A percentile compares a stretch with the other conserved stretches of the same genome.
Evolutionary conservation across 2,329 filamentous ascomycete species (phyloP).

Genomic region (Botryotinia convoluta): DNA sequence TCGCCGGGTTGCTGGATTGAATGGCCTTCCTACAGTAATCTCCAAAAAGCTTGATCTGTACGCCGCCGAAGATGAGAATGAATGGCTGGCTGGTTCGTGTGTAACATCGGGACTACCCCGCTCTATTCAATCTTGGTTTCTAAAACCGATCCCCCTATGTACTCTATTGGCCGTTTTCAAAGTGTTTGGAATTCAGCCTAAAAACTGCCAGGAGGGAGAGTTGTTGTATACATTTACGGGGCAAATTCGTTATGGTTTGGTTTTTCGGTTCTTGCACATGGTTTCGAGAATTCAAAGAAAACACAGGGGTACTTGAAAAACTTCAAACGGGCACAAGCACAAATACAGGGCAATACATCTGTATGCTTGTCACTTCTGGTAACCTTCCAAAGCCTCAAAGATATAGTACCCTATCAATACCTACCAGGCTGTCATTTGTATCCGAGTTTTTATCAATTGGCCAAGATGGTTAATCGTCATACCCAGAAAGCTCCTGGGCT

Average conservation of each 20-base stretch:
- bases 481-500: constrained; percentile 1
- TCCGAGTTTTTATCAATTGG: not conserved
- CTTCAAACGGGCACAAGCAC: not conserved
- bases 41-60: constrained; percentile 16
- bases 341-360: not conserved
- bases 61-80: constrained; percentile 9
- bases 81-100: constrained; percentile 8
- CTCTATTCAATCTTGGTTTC: not conserved
- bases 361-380: constrained; percentile 3
- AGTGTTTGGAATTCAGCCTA: not conserved
- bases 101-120: constrained; percentile 11
- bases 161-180: not conserved
- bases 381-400: not conserved
- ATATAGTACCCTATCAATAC: not conserved
- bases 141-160: not conserved
- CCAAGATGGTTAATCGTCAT: not conserved
- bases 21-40: constrained; percentile 10
- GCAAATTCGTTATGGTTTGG: not conserved
- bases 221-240: not conserved
- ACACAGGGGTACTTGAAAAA: not conserved
- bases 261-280: not conserved
- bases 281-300: not conserved
- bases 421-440: not conserved
- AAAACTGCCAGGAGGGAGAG: not conserved
- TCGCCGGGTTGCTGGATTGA: constrained; percentile 20